Percentiles rank a stretch among this genome's conserved stretches.
Evolutionary conservation across 2,329 filamentous ascomycete genomes (phyloP).

Genomic region (Hortaea werneckii): DNA sequence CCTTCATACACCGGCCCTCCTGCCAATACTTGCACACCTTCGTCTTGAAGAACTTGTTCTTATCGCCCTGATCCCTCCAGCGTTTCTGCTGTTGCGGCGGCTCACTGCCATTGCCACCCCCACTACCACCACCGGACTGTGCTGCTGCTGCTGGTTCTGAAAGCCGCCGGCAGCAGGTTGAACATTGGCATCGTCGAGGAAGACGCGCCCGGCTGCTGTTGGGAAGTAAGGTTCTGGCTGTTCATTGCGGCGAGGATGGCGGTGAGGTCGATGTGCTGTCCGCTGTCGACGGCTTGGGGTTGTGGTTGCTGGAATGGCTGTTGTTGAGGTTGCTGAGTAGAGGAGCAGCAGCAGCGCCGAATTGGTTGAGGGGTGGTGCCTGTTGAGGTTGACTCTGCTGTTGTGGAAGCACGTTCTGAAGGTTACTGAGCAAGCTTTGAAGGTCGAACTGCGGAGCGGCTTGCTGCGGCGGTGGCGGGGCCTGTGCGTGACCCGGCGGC

Average conservation of each 20-base stretch:
- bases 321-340: conserved; percentile 2
- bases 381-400: conserved; percentile 9
- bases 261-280: conserved; percentile 14
- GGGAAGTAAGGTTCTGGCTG: conserved; percentile 1
- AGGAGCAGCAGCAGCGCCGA: conserved; percentile 1
- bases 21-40: conserved; percentile 43
- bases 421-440: conserved; percentile 11
- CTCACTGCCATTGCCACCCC: conserved; percentile 6
- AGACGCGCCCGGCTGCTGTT: neutral
- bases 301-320: neutral
- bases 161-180: too few species aligned
- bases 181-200: too few species aligned
- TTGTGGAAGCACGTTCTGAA: conserved; percentile 6
- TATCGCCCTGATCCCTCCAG: conserved; percentile 6
- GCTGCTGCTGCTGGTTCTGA: neutral
- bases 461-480: neutral
- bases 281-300: neutral
- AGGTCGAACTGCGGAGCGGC: conserved; percentile 8
- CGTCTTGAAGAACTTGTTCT: conserved; percentile 23
- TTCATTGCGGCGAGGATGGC: conserved; percentile 21
- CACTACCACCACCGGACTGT: conserved; percentile 6
- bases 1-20: conserved; percentile 44
- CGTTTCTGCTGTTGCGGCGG: conserved; percentile 16
- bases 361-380: conserved; percentile 1
- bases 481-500: neutral